These are phyloP conservation scores for Gigaspora rosea DNA, from an alignment of 192 early-diverging fungal genomes.

Conservation along the genomic window DNA sequence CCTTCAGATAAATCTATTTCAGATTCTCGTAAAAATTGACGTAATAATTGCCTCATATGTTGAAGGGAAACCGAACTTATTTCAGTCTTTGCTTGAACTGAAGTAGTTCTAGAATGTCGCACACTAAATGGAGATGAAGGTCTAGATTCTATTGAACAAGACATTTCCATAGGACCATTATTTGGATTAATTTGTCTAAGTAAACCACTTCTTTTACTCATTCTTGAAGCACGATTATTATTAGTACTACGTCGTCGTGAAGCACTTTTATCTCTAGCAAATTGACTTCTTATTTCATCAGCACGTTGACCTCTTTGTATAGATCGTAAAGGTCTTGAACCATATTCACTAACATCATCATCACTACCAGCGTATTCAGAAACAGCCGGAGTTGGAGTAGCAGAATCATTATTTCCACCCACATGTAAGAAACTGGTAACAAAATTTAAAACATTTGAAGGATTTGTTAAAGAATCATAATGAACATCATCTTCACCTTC, in stretches of 20 bases:
- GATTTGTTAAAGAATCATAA: slow-evolving; percentile 46
- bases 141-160: slow-evolving; percentile 41
- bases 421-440: slow-evolving; percentile 24
- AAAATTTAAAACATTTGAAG: slow-evolving; percentile 40
- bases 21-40: slow-evolving; percentile 71
- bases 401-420: slow-evolving; percentile 3
- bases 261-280: slow-evolving; percentile 49
- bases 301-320: slow-evolving; percentile 34
- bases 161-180: slow-evolving; percentile 39
- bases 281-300: slow-evolving; percentile 56
- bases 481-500: slow-evolving; percentile 59
- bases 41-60: slow-evolving; percentile 69
- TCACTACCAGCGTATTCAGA: slow-evolving; percentile 42
- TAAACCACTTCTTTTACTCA: slow-evolving; percentile 32
- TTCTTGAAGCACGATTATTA: slow-evolving; percentile 37
- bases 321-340: slow-evolving; percentile 29
- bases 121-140: slow-evolving; percentile 39
- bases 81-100: slow-evolving; percentile 44
- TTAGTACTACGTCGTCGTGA: slow-evolving; percentile 52
- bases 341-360: slow-evolving; percentile 45
- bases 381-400: slow-evolving; percentile 25
- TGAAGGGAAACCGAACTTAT: slow-evolving; percentile 64
- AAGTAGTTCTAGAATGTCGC: slow-evolving; percentile 39
- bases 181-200: slow-evolving; percentile 45
- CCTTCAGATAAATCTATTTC: slow-evolving; percentile 52